Evolutionary conservation across 345 rosid genomes (phyloP), one percentile per base, ranked within the genome.

Genomic region (Melaleuca quinquenervia): DNA sequence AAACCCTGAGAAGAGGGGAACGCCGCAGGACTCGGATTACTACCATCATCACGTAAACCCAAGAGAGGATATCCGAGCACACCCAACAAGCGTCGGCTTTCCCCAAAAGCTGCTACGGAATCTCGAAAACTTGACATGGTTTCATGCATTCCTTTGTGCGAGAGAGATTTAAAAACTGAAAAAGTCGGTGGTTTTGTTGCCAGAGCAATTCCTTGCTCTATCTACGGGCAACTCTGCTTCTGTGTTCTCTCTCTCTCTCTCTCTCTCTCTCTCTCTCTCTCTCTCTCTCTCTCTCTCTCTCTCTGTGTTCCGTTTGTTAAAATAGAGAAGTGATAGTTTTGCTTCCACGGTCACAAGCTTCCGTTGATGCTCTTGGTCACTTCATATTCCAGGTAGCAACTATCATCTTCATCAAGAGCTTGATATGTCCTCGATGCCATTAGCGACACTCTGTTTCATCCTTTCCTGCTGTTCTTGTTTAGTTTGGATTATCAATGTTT

Each of bases 131-230:
- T 88, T 89, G 83, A 74, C 83, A 55, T 60, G 48, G 76, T 87
- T 89, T 90, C 85, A 41, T 83, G 84, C 82, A 62, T 56, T 55
- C 27, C 60, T 78, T 14, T 8, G 52, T 11, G 64, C 36, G 22
- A 27, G 62, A 51, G 64, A 85, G 83, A 53, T 3, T 84, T 6
- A 8, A 27, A 7, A 18, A 84, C 64, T 60, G 11, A 82, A 60
- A 78, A 85, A 87, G 86, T 48, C 20, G 84, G 82, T 85, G 32
- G 62, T 26, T 85, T 36, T 52, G 52, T 78, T 82, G 80, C 48
- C 13, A 36, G 13, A 36, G 80, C 91, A 93, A 92, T 92, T 90
- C 93, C 91, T 92, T 94, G 87, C 93, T 90, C 92, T 87, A 89
- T 84, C 48, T 82, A 70, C 89, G 86, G 93, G 94, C 92, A 91